A percentile compares a stretch with the other conserved stretches of the same genome.
Evolutionary conservation across 306 rosid species (phyloP).

Genomic region (Arachis stenosperma): DNA sequence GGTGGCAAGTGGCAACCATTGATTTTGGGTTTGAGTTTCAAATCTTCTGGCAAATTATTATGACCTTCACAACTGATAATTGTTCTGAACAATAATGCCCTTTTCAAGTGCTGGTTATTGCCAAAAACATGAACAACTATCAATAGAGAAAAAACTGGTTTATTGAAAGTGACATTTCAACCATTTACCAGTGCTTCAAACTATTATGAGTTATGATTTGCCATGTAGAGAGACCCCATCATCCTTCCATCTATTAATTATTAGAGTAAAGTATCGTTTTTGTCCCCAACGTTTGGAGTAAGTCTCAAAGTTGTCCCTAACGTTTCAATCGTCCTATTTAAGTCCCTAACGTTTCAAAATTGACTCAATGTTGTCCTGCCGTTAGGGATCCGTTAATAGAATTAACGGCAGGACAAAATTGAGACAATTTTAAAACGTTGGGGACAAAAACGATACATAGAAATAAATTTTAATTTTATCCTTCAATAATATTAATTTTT

Average conservation of each 20-base stretch:
- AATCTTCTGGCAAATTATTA: conserved; percentile 17
- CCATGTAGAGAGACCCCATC: background rate
- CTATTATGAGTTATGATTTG: conserved; percentile 1
- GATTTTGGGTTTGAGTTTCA: conserved; percentile 28
- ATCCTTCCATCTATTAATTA: conserved; percentile 15
- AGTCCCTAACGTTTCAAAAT: too few relatives aligned
- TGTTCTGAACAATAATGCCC: conserved; percentile 21
- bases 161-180: conserved; percentile 34
- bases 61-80: background rate
- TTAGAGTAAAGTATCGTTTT: too few relatives aligned
- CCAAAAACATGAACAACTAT: conserved; percentile 35
- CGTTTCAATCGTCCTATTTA: too few relatives aligned
- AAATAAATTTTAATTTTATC: too few relatives aligned
- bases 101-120: background rate
- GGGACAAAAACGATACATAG: too few relatives aligned
- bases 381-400: too few relatives aligned
- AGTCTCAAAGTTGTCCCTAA: too few relatives aligned
- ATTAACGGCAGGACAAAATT: too few relatives aligned
- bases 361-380: too few relatives aligned
- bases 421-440: too few relatives aligned
- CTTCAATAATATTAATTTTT: too few relatives aligned
- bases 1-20: conserved; percentile 21
- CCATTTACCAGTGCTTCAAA: conserved; percentile 25
- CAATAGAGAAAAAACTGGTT: conserved; percentile 1
- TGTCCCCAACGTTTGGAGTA: too few relatives aligned